Percentiles rank a stretch among this genome's conserved stretches.
Conservation (phyloP, 805 yeast genomes). For the Candida sithepensis region DNA sequence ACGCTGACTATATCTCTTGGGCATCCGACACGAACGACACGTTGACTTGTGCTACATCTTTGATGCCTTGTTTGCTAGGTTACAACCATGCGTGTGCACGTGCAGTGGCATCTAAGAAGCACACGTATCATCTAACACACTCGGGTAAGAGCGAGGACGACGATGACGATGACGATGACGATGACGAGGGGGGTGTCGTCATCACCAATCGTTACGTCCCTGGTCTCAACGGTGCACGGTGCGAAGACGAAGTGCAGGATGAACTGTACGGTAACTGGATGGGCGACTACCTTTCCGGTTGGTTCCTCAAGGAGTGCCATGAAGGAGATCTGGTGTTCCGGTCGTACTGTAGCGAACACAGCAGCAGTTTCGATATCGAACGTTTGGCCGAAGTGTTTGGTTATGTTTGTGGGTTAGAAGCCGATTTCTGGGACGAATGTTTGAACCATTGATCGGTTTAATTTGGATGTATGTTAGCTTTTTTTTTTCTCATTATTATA, state of each 20-base stretch:
- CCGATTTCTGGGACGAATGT: constrained; percentile 61
- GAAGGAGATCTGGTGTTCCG: constrained; percentile 37
- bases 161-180: too few relatives aligned
- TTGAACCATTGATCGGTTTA: constrained; percentile 1
- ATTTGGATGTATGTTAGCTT: too few relatives aligned
- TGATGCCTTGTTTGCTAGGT: constrained; percentile 76
- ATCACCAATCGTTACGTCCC: constrained; percentile 8
- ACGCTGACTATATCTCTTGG: constrained; percentile 56
- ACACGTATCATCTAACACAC: neutral
- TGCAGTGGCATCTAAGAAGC: constrained; percentile 12
- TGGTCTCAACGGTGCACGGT: constrained; percentile 3
- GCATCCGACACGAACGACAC: constrained; percentile 56
- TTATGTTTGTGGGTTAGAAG: constrained; percentile 57
- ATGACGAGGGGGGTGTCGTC: constrained; percentile 7
- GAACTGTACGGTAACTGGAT: constrained; percentile 51
- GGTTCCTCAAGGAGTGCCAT: constrained; percentile 51
- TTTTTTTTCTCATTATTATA: too few relatives aligned
- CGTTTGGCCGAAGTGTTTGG: constrained; percentile 56
- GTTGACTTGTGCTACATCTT: constrained; percentile 61
- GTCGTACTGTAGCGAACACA: constrained; percentile 5
- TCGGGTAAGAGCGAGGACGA: too few relatives aligned
- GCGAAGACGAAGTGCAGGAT: constrained; percentile 28
- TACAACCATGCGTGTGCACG: constrained; percentile 50
- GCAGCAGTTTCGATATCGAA: constrained; percentile 35
- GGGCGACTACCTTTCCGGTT: constrained; percentile 53